A percentile compares a stretch with the other conserved stretches of the same genome.
Conservation (phyloP, 345 rosid genomes). For the Luvunga scandens region DNA sequence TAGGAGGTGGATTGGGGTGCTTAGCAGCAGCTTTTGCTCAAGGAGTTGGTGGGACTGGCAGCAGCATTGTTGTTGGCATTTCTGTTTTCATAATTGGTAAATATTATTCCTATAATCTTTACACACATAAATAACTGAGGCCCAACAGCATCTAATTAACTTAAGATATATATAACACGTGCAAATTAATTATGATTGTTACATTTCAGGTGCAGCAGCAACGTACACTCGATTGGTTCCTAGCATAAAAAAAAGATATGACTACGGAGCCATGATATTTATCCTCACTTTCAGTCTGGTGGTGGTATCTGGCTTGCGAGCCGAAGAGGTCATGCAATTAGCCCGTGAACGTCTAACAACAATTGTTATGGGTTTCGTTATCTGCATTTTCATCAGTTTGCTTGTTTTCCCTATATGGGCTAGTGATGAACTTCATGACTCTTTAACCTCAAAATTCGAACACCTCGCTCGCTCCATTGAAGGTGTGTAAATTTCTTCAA, state of each 20-base stretch:
- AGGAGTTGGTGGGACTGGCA: conserved; percentile 42
- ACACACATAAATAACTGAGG: too few relatives aligned
- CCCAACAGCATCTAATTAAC: background rate
- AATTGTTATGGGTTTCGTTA: conserved; percentile 59
- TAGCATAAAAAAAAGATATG: conserved; percentile 53
- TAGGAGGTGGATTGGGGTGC: conserved; percentile 65
- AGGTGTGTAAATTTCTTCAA: conserved; percentile 36
- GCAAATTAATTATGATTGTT: too few relatives aligned
- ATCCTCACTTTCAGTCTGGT: conserved; percentile 80
- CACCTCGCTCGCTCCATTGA: conserved; percentile 58
- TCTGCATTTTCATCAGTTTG: conserved; percentile 57
- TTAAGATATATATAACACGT: background rate
- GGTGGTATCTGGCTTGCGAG: conserved; percentile 65
- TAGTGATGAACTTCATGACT: conserved; percentile 77
- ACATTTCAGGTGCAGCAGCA: conserved; percentile 52
- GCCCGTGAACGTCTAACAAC: conserved; percentile 68
- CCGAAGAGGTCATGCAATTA: conserved; percentile 40
- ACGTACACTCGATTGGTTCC: conserved; percentile 65
- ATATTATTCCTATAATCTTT: too few relatives aligned
- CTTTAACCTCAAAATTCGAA: conserved; percentile 51
- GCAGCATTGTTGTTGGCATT: conserved; percentile 36
- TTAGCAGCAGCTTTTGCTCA: conserved; percentile 47
- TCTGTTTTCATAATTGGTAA: conserved; percentile 53
- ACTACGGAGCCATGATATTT: conserved; percentile 73
- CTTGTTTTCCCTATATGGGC: conserved; percentile 82